Evolutionary conservation across 306 rosid species (phyloP), one percentile per base, ranked within the genome.

Genomic region (Dalbergia cochinchinensis): DNA sequence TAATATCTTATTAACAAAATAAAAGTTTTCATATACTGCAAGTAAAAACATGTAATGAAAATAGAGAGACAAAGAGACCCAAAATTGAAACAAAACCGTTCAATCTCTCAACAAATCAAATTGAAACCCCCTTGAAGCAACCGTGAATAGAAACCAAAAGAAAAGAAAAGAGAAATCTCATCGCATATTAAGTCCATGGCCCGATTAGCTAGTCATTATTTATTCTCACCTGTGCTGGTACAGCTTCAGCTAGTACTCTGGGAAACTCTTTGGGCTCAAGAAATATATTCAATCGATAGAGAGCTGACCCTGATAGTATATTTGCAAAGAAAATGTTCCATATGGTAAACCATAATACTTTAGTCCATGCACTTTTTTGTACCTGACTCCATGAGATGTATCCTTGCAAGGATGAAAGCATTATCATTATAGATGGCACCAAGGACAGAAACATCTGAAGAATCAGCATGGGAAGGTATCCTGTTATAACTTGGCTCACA

Each of bases 321-420:
- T 88, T 94, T 80, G 95, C 95, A 77, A 94, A 87, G 92, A 94
- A 94, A 78, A 90, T 55, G 85, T 94, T 94, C 98, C 98, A 94
- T 76, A 91, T 82, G 6, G 93, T 94, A 82, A 94, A 94, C 89
- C 87, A 83, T 80, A 94, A 87, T 71, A 94, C 86, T 81, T 94
- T 91, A 37, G 41, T 51, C 60, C 93, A 90, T 19, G 97, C 98
- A 85, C 91, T 87, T 67, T 78, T 87, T 68, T 90, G 87, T 61
- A 87, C 90, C 82, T 77, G 95, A 86, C 95, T 91, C 80, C 84
- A 63, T 50, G 97, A 88, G 78, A 94, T 83, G 84, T 76, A 86
- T 68, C 98, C 98, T 87, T 90, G 91, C 74, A 91, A 80, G 73
- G 97, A 91, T 35, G 97, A 91, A 44, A 94, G 79, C 77, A 90